These are phyloP conservation scores for Chaetomium strumarium DNA, from an alignment of 2,329 filamentous ascomycete genomes.

Conservation along the genomic window DNA sequence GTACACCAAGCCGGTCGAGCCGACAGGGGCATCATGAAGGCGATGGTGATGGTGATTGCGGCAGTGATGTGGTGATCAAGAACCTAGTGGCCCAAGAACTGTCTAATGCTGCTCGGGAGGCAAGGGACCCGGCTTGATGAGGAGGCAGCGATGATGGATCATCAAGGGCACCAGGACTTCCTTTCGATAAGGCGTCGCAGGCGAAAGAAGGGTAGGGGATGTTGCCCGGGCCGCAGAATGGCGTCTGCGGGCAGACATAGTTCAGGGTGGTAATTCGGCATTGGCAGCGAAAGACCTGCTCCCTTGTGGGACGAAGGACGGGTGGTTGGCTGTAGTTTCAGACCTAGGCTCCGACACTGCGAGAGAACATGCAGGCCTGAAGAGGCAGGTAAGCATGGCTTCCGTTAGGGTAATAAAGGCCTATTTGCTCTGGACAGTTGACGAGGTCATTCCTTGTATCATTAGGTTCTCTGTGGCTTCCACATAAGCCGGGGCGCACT, in stretches of 20 bases:
- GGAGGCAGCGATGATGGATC: neutral
- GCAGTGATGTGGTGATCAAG: neutral
- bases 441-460: too few relatives aligned
- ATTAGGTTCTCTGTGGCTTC: too few relatives aligned
- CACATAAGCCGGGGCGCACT: neutral
- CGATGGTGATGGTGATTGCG: neutral
- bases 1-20: constrained; percentile 69
- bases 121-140: neutral
- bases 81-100: neutral
- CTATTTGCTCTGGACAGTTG: neutral
- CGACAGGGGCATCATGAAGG: constrained; percentile 44
- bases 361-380: too few relatives aligned
- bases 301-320: too few relatives aligned
- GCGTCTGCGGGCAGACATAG: too few relatives aligned
- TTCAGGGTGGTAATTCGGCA: too few relatives aligned
- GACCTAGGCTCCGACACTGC: too few relatives aligned
- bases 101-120: neutral
- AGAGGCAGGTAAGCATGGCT: too few relatives aligned
- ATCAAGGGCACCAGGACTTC: neutral
- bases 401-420: too few relatives aligned
- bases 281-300: too few relatives aligned
- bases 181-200: neutral
- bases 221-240: too few relatives aligned
- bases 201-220: neutral
- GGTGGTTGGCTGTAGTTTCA: too few relatives aligned